Base-by-base conservation (phyloP, 768 basidiomycete genomes). In the Kwoniella dejecticola region DNA sequence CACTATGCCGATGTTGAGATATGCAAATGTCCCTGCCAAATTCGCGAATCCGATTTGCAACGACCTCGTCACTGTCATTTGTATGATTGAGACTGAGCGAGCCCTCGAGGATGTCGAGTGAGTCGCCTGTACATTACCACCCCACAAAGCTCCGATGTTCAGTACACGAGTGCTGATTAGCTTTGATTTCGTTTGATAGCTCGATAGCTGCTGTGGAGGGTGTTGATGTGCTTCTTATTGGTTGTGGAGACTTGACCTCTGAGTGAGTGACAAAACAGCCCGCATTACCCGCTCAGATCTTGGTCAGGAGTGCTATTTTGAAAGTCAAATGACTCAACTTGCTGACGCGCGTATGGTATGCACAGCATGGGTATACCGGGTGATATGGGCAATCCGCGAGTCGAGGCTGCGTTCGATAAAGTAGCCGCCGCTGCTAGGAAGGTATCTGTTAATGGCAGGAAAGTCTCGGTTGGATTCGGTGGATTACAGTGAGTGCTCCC, bases 171-270 rank as follows among this genome's bases (percentile, higher is more conserved):
- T 27, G 45, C 45, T 47, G 45, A 17, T 47, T n/a, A n/a, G n/a
- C n/a, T n/a, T n/a, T n/a, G n/a, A n/a, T n/a, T n/a, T n/a, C n/a
- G 17, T 26, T 50, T 21, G 19, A 13, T 29, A 21, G 31, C 6
- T 44, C 63, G 15, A 72, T 72, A 26, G 71, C 71, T 17, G 71
- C 71, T 30, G 66, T 69, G n/a, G 57, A 60, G 8, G 71, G 71
- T 21, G 63, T 72, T 12, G 71, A 72, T 50, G 44, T 66, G 5
- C 19, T 72, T 4, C 31, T 72, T 4, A 63, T 72, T 27, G 71
- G 71, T 6, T 31, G 54, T 53, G 49, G 52, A 12, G 71, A 72
- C 50, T 40, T 72, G 38, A 67, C 65, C 3, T 27, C 40, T 7
- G 71, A 72, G 71, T 72, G 44, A 53, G 71, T 64, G 2, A 23